Conservation (phyloP, 441 rosid genomes). For the Adansonia grandidieri region DNA sequence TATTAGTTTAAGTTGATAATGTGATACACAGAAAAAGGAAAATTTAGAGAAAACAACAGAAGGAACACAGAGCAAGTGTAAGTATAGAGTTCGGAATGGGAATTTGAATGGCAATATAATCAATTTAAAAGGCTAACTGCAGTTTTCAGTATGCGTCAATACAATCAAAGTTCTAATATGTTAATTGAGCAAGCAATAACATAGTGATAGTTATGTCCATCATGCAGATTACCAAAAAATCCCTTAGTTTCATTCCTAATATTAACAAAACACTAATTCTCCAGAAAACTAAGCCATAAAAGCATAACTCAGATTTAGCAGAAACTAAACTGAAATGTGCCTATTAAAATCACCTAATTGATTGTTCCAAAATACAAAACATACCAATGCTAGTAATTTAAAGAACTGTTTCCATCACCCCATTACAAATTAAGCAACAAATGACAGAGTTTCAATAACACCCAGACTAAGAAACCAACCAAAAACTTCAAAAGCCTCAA, state of each 20-base stretch:
- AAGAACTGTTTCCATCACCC: neutral
- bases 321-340: slow-evolving; percentile 9
- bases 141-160: neutral
- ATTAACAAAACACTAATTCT: neutral
- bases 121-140: neutral
- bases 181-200: neutral
- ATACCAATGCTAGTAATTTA: slow-evolving; percentile 12
- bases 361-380: neutral
- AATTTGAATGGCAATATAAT: neutral
- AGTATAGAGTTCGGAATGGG: neutral
- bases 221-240: neutral
- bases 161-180: neutral
- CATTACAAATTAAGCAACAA: neutral
- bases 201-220: neutral
- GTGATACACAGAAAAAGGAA: neutral
- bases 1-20: neutral
- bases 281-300: slow-evolving; percentile 8
- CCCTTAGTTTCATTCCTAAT: neutral
- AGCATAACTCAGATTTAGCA: slow-evolving; percentile 19
- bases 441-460: slow-evolving; percentile 1
- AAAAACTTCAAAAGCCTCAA: neutral
- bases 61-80: neutral
- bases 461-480: slow-evolving; percentile 20
- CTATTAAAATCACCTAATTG: neutral
- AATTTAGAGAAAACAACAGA: neutral